Conservation (phyloP, 805 yeast genomes). For the Metschnikowia bowlesiae region DNA sequence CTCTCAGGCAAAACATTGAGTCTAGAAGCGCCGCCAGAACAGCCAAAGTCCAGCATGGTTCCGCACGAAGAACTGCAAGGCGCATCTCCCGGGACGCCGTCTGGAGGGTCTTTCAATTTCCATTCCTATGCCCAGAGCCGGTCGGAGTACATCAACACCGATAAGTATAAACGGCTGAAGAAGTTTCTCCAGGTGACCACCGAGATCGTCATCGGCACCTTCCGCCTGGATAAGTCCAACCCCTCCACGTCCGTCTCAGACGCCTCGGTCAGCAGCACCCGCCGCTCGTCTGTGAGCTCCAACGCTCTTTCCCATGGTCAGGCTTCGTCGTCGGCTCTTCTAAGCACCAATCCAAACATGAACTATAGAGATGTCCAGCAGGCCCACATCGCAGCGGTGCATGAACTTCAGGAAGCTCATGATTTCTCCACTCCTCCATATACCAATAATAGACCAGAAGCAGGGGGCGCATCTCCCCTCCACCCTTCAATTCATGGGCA, state of each 20-base stretch:
- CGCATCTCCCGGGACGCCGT: conserved; percentile 10
- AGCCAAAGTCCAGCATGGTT: conserved; percentile 11
- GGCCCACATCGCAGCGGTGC: conserved; percentile 8
- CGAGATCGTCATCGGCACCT: conserved; percentile 79
- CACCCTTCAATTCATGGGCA: background rate
- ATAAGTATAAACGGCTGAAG: conserved; percentile 65
- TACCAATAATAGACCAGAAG: conserved; percentile 2
- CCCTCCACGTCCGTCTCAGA: conserved; percentile 3
- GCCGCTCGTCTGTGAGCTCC: conserved; percentile 3
- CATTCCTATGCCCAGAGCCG: conserved; percentile 24
- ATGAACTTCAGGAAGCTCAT: conserved; percentile 11
- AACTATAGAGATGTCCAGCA: background rate
- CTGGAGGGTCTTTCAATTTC: conserved; percentile 20
- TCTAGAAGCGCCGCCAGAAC: conserved; percentile 20
- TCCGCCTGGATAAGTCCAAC: conserved; percentile 36
- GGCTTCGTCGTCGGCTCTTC: background rate
- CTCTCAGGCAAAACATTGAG: conserved; percentile 55
- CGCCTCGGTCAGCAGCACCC: background rate
- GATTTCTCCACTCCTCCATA: conserved; percentile 30
- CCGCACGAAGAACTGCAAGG: conserved; percentile 9
- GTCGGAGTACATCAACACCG: conserved; percentile 65
- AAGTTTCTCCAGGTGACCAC: conserved; percentile 79
- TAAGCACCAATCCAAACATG: background rate
- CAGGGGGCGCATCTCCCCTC: background rate
- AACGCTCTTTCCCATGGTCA: background rate